Conservation (phyloP, 2,329 filamentous ascomycete species). For the Emmonsia crescens region DNA sequence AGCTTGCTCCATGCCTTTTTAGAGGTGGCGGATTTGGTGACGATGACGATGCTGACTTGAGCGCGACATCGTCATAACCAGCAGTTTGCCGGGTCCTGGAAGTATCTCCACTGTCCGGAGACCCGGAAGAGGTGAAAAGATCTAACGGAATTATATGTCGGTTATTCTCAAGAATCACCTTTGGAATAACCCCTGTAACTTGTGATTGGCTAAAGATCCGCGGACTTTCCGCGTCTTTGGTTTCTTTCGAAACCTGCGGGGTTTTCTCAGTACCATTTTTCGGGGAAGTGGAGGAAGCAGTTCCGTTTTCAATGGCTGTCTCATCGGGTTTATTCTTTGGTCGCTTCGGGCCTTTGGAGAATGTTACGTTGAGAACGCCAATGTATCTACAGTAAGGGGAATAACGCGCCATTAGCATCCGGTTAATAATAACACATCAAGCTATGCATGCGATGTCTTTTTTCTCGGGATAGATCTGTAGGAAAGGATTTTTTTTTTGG, state of each 20-base stretch:
- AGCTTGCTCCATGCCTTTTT: slow-evolving; percentile 37
- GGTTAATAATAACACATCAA: neutral
- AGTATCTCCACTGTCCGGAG: neutral
- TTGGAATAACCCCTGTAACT: slow-evolving; percentile 62
- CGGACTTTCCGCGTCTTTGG: slow-evolving; percentile 16
- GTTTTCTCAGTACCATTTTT: neutral
- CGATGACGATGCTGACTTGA: neutral
- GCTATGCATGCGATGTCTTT: neutral
- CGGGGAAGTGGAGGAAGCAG: neutral
- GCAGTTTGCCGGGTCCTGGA: neutral
- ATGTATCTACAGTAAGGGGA: slow-evolving; percentile 59
- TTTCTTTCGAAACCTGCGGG: neutral
- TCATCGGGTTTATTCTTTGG: slow-evolving; percentile 35
- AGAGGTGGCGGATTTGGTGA: neutral
- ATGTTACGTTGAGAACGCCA: slow-evolving; percentile 91
- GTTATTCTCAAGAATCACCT: slow-evolving; percentile 90
- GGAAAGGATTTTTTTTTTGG: neutral
- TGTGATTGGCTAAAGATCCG: slow-evolving; percentile 65
- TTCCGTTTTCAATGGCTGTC: slow-evolving; percentile 3
- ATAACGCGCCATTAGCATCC: neutral
- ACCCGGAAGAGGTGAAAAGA: slow-evolving; percentile 55
- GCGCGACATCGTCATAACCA: neutral
- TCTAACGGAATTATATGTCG: slow-evolving; percentile 82
- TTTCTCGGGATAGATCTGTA: neutral
- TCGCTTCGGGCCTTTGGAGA: slow-evolving; percentile 67